Percentiles rank a stretch among this genome's conserved stretches.
phyloP scores from a whole-genome alignment of 352 stramenopile genomes.

The Globisporangium uncinulatum region DNA sequence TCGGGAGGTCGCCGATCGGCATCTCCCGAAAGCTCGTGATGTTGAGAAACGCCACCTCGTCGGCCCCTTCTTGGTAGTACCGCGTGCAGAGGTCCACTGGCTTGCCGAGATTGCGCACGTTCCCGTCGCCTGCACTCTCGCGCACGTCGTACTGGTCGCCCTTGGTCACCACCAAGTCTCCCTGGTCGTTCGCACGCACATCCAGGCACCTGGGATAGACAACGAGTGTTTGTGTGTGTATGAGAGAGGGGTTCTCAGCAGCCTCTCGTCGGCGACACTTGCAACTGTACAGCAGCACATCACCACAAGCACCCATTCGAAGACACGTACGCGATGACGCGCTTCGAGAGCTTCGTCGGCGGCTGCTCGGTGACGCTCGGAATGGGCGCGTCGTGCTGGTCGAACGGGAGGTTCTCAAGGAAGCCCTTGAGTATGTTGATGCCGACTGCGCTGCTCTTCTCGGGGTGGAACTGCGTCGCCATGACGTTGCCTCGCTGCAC shows the following conservation, averaged over 20 bases:
- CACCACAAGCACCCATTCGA: too few species aligned
- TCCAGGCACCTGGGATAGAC: constrained; percentile 87
- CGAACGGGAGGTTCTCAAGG: constrained; percentile 69
- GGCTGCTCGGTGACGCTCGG: constrained; percentile 18
- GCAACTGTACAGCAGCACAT: constrained; percentile 4
- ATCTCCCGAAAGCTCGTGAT: constrained; percentile 98
- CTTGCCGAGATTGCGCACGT: constrained; percentile 97
- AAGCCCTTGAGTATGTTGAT: constrained; percentile 93
- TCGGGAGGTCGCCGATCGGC: constrained; percentile 95
- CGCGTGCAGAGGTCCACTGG: constrained; percentile 92
- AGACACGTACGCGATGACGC: constrained; percentile 88
- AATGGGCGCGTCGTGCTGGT: constrained; percentile 44
- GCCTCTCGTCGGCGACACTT: neutral
- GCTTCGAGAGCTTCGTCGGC: constrained; percentile 88
- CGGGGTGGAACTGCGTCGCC: constrained; percentile 98
- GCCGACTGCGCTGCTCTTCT: constrained; percentile 94
- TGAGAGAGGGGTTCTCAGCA: too few species aligned
- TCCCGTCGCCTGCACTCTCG: constrained; percentile 74
- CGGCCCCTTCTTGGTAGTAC: constrained; percentile 95
- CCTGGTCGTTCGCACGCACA: constrained; percentile 94
- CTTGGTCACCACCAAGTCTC: constrained; percentile 98
- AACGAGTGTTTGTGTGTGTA: too few species aligned
- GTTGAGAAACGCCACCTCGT: constrained; percentile 98
- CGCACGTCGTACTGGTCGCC: constrained; percentile 98
- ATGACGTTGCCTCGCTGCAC: constrained; percentile 95